Evolutionary conservation across 371 early-diverging fungal species (phyloP), one percentile per base, ranked within the genome.

Genomic region (Rhizopus microsporus): DNA sequence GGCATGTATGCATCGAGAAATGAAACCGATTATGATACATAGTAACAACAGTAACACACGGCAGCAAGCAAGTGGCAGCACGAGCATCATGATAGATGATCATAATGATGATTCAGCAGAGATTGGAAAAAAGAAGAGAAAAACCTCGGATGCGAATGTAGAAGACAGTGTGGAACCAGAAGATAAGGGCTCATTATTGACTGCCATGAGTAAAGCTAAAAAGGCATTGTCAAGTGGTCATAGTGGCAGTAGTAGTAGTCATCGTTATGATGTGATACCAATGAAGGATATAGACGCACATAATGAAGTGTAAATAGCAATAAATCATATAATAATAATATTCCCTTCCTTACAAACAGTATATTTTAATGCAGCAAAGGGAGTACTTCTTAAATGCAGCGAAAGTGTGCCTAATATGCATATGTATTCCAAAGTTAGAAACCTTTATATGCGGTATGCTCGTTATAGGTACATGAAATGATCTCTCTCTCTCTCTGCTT

Each of bases 1-100:
- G 71, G 83, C 90, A 31, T 92, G 93, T 65, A 89, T 90, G 88
- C 85, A 81, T 49, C 65, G 74, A 61, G 94, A 94, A 63, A 81
- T 93, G 85, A 85, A 89, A 59, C 94, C 94, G 2, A 92, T 94
- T 55, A 47, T 80, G 46, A 71, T 91, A 7, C 73, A 63, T 16
- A 51, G 64, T 30, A 59, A 73, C 60, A 51, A 47, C 16, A 38
- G 17, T 38, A 15, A 39, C 47, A 46, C n/a, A 31, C 50, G n/a
- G n/a, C 49, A 39, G 47, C 42, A 17, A 32, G 34, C 50, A 39
- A 63, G 34, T 48, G 59, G 12, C 64, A 49, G 31, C 53, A 67
- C 53, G 37, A 57, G 23, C 59, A 17, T 32, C 56, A 37, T 32
- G 32, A 23, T 52, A 16, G 38, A 48, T 3, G 55, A 42, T 30